Evolutionary conservation across 139 green algal species (phyloP).

Genomic region (Prasinococcaceae sp.): DNA sequence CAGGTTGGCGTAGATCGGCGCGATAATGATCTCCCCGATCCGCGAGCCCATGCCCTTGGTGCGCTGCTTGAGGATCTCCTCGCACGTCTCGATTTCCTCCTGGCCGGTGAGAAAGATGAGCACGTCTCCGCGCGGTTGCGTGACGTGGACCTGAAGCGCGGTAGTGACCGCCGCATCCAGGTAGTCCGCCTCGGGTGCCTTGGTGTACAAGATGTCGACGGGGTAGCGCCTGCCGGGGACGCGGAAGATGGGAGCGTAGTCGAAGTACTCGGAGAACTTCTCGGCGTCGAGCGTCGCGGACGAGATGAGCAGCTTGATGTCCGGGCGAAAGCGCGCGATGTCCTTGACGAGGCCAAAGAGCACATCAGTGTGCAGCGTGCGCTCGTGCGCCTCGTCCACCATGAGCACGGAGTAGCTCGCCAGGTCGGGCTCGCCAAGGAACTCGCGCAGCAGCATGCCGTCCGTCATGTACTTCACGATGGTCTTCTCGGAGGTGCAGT

Average conservation of each 20-base stretch:
- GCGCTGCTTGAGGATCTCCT: constrained; percentile 80
- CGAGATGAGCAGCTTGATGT: constrained; percentile 95
- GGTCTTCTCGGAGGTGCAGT: constrained; percentile 93
- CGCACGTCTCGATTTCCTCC: constrained; percentile 90
- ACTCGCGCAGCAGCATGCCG: constrained; percentile 95
- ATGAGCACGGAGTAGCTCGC: constrained; percentile 87
- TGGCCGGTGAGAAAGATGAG: constrained; percentile 94
- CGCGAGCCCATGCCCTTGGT: constrained; percentile 67
- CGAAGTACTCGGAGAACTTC: constrained; percentile 71
- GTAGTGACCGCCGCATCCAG: constrained; percentile 67
- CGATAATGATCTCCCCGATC: constrained; percentile 88
- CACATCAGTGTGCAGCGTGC: constrained; percentile 90
- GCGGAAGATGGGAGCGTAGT: constrained; percentile 87
- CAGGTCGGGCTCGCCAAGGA: constrained; percentile 88
- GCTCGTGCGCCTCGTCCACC: constrained; percentile 93
- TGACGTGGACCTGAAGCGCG: constrained; percentile 71
- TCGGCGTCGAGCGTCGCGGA: constrained; percentile 38
- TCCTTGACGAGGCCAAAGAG: constrained; percentile 92
- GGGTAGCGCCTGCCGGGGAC: constrained; percentile 79
- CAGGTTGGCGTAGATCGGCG: constrained; percentile 94
- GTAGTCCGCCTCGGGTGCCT: constrained; percentile 75
- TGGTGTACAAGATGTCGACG: constrained; percentile 96
- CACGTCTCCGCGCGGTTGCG: constrained; percentile 68
- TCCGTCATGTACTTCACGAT: constrained; percentile 98
- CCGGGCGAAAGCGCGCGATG: constrained; percentile 60